phyloP scores from a whole-genome alignment of 371 early-diverging fungal species.

The Dinochytrium kinnereticum region DNA sequence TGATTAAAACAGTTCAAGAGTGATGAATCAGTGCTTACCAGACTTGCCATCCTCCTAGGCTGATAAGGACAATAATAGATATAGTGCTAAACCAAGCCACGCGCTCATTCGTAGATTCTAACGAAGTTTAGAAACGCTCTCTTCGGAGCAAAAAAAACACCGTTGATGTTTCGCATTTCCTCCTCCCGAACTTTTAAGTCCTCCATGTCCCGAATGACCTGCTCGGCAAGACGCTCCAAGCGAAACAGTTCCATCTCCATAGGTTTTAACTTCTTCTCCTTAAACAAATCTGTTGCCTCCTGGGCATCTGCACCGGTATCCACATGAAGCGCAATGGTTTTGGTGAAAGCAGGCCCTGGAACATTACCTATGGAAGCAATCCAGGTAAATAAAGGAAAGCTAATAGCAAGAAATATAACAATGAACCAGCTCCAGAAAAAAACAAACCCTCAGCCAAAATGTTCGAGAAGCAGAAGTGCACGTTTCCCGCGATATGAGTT shows the following conservation, averaged over 20 bases:
- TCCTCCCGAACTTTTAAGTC: conserved; percentile 78
- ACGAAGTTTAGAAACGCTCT: background rate
- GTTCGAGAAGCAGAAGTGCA: conserved; percentile 89
- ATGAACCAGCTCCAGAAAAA: background rate
- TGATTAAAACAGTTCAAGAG: conserved; percentile 20
- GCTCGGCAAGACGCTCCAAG: conserved; percentile 75
- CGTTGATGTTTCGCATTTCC: conserved; percentile 86
- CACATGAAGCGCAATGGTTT: conserved; percentile 74
- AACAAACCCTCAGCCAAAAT: conserved; percentile 72
- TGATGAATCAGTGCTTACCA: conserved; percentile 28
- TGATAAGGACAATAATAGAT: conserved; percentile 69
- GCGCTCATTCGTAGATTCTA: conserved; percentile 83
- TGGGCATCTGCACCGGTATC: conserved; percentile 87
- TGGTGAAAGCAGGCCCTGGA: conserved; percentile 60
- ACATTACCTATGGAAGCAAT: conserved; percentile 58
- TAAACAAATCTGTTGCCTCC: conserved; percentile 69
- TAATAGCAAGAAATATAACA: background rate
- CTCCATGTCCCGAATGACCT: conserved; percentile 80
- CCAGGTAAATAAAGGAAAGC: background rate
- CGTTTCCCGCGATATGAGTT: conserved; percentile 80
- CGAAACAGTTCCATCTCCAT: conserved; percentile 84
- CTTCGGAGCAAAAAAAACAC: conserved; percentile 47
- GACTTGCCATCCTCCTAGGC: conserved; percentile 81
- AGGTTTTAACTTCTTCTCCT: conserved; percentile 83
- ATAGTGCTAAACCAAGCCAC: conserved; percentile 79